These are phyloP conservation scores for Rostrohypoxylon terebratum DNA, from an alignment of 495 filamentous ascomycete species.

Conservation along the genomic window DNA sequence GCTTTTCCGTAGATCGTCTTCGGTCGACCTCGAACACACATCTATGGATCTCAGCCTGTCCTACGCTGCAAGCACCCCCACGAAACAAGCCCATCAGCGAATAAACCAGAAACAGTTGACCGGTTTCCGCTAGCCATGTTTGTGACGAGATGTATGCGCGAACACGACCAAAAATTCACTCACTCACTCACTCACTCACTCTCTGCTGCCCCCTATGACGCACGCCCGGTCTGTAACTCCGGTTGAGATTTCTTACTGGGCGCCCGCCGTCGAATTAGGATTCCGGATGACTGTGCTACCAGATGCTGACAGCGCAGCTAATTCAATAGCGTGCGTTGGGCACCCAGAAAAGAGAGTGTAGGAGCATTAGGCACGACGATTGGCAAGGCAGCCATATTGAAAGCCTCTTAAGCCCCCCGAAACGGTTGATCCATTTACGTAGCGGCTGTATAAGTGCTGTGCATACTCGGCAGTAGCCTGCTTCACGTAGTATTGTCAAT, in stretches of 20 bases:
- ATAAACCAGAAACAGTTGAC: slow-evolving; percentile 14
- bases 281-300: slow-evolving; percentile 22
- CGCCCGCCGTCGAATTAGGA: slow-evolving; percentile 35
- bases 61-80: background rate
- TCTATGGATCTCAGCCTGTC: background rate
- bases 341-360: slow-evolving; percentile 23
- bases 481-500: slow-evolving; percentile 21
- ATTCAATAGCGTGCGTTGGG: slow-evolving; percentile 40
- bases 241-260: slow-evolving; percentile 35
- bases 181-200: background rate
- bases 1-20: slow-evolving; percentile 30
- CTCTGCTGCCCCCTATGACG: slow-evolving; percentile 15
- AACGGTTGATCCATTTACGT: background rate
- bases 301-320: slow-evolving; percentile 28
- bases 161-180: slow-evolving; percentile 10
- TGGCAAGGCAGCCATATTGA: slow-evolving; percentile 13
- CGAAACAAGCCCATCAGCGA: slow-evolving; percentile 3
- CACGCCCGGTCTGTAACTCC: slow-evolving; percentile 31
- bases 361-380: slow-evolving; percentile 28
- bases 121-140: slow-evolving; percentile 16
- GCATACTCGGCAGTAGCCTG: background rate
- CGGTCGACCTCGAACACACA: slow-evolving; percentile 1
- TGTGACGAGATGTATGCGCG: background rate
- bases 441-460: background rate
- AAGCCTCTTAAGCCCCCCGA: background rate